Base-by-base conservation (phyloP, 495 filamentous ascomycete genomes). In the Aspergillus heteromorphus region DNA sequence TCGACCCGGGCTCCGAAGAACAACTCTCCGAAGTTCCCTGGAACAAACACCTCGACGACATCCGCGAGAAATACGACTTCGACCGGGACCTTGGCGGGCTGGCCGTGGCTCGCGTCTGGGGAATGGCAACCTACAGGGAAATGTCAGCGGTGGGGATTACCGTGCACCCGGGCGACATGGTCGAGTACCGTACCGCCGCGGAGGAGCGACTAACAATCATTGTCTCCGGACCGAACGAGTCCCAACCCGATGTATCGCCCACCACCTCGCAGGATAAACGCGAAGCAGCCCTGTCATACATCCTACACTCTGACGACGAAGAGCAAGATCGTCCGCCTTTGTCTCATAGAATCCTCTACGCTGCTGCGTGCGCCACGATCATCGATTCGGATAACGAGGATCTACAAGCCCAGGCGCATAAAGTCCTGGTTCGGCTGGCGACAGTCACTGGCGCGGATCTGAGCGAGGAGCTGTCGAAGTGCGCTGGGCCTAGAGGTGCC, bases 81-180 rank as follows among this genome's bases (percentile, higher is more conserved):
- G 65, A 73, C 13, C 65, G 68, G 17, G 75, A 78, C 29, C 65
- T 81, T 17, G 72, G 71, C 9, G 75, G 72, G 13, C 55, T 78
- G 42, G 65, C 67, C 6, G 47, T 71, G 11, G 64, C 69, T 14
- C 71, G 75, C 52, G 63, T 73, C n/a, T 81, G 80, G 79, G 81
- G 81, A 13, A 54, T 82, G 0, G 66, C 75, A n/a, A 70, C 73
- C 11, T 60, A 70, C 17, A 61, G 65, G 13, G 69, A 71, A 31
- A 59, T 73, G 2, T 56, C 72, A 31, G 77, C 73, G 0, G 66
- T 66, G 1, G 73, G 73, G 16, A 62, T 77, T 48, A 77, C 73
- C 1, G 48, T 72, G 48, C 78, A 83, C 55, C 78, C 80, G 0
- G 75, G 73, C 6, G 74, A 82, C 57, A 75, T 77, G 67, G 54